A percentile compares a stretch with the other conserved stretches of the same genome.
Evolutionary conservation across 2,329 filamentous ascomycete genomes (phyloP).

Genomic region (Claviceps sp.): DNA sequence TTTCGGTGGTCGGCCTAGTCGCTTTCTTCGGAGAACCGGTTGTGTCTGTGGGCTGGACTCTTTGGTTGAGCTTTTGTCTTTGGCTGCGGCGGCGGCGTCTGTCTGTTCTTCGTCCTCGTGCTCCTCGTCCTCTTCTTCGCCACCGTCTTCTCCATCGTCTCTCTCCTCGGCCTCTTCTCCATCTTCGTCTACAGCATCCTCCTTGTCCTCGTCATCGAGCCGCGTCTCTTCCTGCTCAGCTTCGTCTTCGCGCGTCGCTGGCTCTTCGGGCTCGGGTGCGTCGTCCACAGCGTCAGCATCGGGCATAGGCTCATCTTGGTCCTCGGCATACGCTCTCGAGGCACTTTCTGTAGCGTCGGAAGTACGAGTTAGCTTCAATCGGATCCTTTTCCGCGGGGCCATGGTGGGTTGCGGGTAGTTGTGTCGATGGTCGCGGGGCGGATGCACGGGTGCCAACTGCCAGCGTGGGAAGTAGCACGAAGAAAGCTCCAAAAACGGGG

Average conservation of each 20-base stretch:
- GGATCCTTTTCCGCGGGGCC: conserved; percentile 17
- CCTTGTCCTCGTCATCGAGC: conserved; percentile 24
- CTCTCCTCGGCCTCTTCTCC: conserved; percentile 3
- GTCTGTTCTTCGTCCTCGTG: conserved; percentile 17
- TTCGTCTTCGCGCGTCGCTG: conserved; percentile 10
- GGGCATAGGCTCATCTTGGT: conserved; percentile 27
- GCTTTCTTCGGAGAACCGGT: conserved; percentile 56
- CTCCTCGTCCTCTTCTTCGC: conserved; percentile 24
- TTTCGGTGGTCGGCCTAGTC: conserved; percentile 77
- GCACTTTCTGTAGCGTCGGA: conserved; percentile 25
- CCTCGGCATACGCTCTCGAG: conserved; percentile 26
- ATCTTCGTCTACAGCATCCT: conserved; percentile 31
- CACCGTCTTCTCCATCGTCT: conserved; percentile 19
- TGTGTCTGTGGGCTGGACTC: conserved; percentile 43
- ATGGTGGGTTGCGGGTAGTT: conserved; percentile 8
- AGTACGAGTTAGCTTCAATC: conserved; percentile 20
- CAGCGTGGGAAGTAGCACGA: background rate
- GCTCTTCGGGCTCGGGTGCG: conserved; percentile 16
- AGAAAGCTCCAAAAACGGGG: background rate
- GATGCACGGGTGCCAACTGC: background rate
- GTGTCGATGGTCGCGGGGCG: background rate
- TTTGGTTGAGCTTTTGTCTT: conserved; percentile 32
- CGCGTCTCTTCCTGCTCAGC: conserved; percentile 24
- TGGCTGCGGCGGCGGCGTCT: conserved; percentile 13
- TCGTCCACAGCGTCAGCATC: conserved; percentile 15